These are phyloP conservation scores for Macrolepiota albuminosa DNA, from an alignment of 768 basidiomycete species.

Conservation along the genomic window DNA sequence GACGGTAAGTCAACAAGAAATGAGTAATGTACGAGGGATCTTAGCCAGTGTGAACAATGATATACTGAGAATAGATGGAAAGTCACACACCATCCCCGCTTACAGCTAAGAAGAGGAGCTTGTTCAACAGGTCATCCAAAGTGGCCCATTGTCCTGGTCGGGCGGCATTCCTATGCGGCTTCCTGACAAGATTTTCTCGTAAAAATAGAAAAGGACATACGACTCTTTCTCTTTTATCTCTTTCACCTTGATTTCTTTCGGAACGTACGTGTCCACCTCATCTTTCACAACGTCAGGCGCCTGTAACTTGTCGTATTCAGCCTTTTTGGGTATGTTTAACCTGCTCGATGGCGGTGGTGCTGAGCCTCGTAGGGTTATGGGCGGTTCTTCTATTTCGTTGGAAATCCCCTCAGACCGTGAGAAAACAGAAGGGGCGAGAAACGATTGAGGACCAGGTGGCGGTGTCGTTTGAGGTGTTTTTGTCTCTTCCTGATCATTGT, in stretches of 20 bases:
- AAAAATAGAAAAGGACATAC: conserved; percentile 5
- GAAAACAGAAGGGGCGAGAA: conserved; percentile 45
- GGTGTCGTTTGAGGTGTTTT: conserved; percentile 19
- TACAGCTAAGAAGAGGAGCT: conserved; percentile 75
- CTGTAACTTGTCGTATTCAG: neutral
- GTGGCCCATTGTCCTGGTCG: conserved; percentile 69
- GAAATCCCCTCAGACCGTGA: conserved; percentile 51
- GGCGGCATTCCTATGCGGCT: conserved; percentile 16
- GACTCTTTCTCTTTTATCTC: conserved; percentile 32
- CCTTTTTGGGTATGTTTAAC: neutral
- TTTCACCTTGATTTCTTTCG: conserved; percentile 35
- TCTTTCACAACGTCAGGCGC: conserved; percentile 13
- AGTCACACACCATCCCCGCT: conserved; percentile 70
- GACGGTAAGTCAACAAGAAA: conserved; percentile 80
- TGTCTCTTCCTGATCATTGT: conserved; percentile 20
- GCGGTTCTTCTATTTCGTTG: conserved; percentile 34
- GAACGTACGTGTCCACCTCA: conserved; percentile 4
- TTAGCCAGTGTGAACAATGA: conserved; percentile 22
- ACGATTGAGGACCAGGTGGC: conserved; percentile 22
- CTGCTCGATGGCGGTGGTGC: neutral
- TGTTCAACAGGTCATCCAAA: conserved; percentile 76
- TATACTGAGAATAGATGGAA: neutral
- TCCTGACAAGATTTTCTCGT: neutral
- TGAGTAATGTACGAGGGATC: conserved; percentile 75
- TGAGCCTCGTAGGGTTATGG: conserved; percentile 10